A percentile compares a stretch with the other conserved stretches of the same genome.
Evolutionary conservation across 139 green algal species (phyloP).

Genomic region (Pleodorina starrii): DNA sequence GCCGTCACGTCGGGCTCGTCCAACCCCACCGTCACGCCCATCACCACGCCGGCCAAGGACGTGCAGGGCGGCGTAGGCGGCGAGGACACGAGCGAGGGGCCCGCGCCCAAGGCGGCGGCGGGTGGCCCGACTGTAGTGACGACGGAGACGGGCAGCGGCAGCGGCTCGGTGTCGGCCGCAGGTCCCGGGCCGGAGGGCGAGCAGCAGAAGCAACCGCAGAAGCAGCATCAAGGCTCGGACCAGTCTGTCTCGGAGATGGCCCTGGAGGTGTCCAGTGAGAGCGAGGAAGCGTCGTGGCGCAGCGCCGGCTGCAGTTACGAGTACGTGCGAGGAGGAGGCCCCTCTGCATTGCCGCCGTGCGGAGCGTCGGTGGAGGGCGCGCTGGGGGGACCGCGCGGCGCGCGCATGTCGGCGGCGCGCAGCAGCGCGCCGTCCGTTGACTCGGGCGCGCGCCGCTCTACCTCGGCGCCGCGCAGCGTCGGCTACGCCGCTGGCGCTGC

Average conservation of each 20-base stretch:
- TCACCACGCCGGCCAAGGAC: constrained; percentile 36
- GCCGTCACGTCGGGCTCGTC: constrained; percentile 11
- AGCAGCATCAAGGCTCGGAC: too few relatives aligned
- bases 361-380: too few relatives aligned
- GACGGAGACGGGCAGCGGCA: not conserved
- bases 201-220: too few relatives aligned
- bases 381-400: too few relatives aligned
- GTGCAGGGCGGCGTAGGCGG: not conserved
- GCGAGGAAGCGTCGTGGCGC: not conserved
- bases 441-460: not conserved
- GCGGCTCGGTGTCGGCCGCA: not conserved
- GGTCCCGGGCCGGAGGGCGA: not conserved
- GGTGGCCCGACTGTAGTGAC: not conserved
- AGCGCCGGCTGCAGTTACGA: not conserved
- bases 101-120: not conserved
- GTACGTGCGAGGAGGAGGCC: not conserved
- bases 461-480: not conserved
- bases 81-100: too few relatives aligned
- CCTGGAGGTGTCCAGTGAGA: not conserved
- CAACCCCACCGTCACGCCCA: constrained; percentile 37
- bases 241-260: not conserved
- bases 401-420: not conserved
- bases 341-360: too few relatives aligned
- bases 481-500: too few relatives aligned
- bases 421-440: not conserved